Conservation (phyloP, 1,284 basidiomycete genomes). For the Sphagnurus paluster region DNA sequence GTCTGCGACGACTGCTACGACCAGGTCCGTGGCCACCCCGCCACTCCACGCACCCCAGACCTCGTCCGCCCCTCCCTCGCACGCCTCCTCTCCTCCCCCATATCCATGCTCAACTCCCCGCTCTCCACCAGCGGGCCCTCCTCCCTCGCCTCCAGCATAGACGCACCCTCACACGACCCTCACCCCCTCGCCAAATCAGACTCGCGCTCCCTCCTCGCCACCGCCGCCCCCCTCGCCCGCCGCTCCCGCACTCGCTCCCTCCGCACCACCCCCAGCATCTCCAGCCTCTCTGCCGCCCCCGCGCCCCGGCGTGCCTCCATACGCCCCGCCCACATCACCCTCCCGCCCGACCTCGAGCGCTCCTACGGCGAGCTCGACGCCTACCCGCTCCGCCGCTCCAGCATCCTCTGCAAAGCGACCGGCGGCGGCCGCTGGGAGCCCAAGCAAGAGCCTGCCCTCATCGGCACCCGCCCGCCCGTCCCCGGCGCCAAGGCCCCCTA, state of each 20-base stretch:
- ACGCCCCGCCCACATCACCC: constrained; percentile 30
- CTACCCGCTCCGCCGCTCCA: constrained; percentile 66
- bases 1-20: constrained; percentile 76
- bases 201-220: constrained; percentile 20
- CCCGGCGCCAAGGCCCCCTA: constrained; percentile 64
- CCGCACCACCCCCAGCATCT: constrained; percentile 31
- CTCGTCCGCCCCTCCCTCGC: constrained; percentile 35
- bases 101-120: constrained; percentile 35
- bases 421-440: constrained; percentile 78
- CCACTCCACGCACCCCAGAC: constrained; percentile 44
- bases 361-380: constrained; percentile 63
- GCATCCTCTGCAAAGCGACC: constrained; percentile 67
- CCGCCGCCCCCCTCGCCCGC: constrained; percentile 26
- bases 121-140: constrained; percentile 23
- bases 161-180: constrained; percentile 18
- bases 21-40: constrained; percentile 59
- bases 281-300: constrained; percentile 29
- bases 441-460: constrained; percentile 45
- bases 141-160: constrained; percentile 25
- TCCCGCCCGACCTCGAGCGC: constrained; percentile 35
- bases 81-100: constrained; percentile 37
- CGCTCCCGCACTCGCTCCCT: constrained; percentile 30
- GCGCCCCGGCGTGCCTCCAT: constrained; percentile 29
- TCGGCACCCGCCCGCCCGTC: constrained; percentile 50
- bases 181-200: constrained; percentile 10